A percentile compares a stretch with the other conserved stretches of the same genome.
Evolutionary conservation across 2,329 filamentous ascomycete species (phyloP).

Genomic region (Hypoxylon rubiginosum): DNA sequence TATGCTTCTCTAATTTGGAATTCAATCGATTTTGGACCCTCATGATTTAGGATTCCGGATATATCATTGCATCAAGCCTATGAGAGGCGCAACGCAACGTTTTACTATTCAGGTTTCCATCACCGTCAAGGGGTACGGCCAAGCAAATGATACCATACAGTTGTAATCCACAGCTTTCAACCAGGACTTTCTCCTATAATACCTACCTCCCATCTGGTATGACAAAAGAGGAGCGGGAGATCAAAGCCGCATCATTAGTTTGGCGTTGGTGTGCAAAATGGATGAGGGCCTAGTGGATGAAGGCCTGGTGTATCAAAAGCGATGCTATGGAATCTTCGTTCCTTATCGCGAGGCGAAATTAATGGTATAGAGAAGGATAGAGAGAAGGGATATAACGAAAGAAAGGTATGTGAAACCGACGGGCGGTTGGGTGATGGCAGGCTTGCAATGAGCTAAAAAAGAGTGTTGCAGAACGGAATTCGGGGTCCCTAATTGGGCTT

Average conservation of each 20-base stretch:
- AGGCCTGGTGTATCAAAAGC: not conserved
- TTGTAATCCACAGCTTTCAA: not conserved
- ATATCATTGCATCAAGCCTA: not conserved
- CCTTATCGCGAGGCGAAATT: not conserved
- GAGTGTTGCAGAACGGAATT: constrained; percentile 31
- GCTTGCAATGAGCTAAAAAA: constrained; percentile 18
- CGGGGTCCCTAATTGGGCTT: constrained; percentile 30
- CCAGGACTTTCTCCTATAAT: not conserved
- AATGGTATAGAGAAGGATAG: no score
- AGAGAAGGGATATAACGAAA: not conserved
- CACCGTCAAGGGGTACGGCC: not conserved
- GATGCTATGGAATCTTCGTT: not conserved
- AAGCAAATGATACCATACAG: not conserved
- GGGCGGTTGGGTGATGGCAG: constrained; percentile 10
- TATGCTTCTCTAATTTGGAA: constrained; percentile 17
- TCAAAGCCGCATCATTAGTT: not conserved
- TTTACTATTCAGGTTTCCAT: not conserved
- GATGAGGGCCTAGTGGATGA: not conserved
- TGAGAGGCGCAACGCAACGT: not conserved
- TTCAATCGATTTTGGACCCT: constrained; percentile 14
- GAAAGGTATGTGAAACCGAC: constrained; percentile 15
- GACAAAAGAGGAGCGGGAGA: not conserved
- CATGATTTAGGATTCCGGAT: constrained; percentile 1
- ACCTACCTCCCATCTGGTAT: not conserved
- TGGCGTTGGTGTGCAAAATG: not conserved